phyloP scores from a whole-genome alignment of 148 eudicot species.

The Rhododendron williamsianum region DNA sequence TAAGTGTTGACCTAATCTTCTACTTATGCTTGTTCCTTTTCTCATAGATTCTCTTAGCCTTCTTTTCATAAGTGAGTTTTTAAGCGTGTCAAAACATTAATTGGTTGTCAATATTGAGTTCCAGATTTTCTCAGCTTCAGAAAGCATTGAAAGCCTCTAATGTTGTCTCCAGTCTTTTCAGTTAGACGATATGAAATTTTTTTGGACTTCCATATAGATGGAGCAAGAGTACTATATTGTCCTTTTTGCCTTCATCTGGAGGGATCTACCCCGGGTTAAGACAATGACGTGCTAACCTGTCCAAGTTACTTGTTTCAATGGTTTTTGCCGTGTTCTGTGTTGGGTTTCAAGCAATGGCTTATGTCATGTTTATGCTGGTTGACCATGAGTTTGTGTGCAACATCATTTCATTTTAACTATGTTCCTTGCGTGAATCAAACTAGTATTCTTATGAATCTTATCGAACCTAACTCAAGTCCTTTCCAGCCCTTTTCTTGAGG shows the following conservation, averaged over 20 bases:
- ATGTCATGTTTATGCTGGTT: background rate
- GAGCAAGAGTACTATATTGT: background rate
- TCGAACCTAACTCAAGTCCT: background rate
- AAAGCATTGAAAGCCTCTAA: background rate
- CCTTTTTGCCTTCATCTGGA: background rate
- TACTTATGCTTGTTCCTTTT: background rate
- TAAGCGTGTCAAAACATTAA: background rate
- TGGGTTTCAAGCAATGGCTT: background rate
- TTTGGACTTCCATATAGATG: background rate
- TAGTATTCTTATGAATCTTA: background rate
- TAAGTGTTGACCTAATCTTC: background rate
- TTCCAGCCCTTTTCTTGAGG: background rate
- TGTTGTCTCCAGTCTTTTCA: background rate
- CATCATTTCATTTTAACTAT: background rate
- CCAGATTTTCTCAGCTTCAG: background rate
- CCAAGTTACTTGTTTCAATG: background rate
- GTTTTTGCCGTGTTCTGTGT: background rate
- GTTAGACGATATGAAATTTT: background rate
- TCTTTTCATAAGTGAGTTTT: background rate
- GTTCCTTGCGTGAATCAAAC: background rate
- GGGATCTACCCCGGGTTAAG: background rate
- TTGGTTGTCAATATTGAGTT: background rate
- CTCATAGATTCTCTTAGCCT: background rate
- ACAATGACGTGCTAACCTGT: background rate
- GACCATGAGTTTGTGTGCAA: background rate